These are phyloP conservation scores for Mycena indigotica DNA, from an alignment of 768 basidiomycete species.

Conservation along the genomic window DNA sequence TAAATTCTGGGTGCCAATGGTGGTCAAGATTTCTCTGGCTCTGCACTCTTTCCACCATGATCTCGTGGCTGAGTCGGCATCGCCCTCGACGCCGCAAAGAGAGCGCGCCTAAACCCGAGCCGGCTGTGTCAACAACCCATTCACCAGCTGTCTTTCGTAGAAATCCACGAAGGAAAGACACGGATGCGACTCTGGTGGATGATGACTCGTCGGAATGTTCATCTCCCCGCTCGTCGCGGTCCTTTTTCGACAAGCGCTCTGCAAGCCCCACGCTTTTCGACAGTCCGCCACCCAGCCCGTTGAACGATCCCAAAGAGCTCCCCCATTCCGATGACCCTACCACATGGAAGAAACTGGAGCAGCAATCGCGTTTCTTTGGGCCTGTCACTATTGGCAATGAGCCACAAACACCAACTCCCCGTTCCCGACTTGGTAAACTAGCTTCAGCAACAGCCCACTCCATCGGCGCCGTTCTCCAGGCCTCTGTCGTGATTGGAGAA, in stretches of 20 bases:
- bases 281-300: slow-evolving; percentile 10
- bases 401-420: slow-evolving; percentile 6
- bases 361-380: slow-evolving; percentile 12
- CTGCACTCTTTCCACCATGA: slow-evolving; percentile 10
- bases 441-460: slow-evolving; percentile 17
- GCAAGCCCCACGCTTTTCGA: slow-evolving; percentile 19
- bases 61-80: slow-evolving; percentile 20
- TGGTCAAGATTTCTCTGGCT: not conserved
- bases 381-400: slow-evolving; percentile 17
- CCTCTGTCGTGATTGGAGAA: slow-evolving; percentile 17
- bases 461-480: slow-evolving; percentile 9
- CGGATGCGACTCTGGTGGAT: slow-evolving; percentile 20
- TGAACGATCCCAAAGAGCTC: not conserved
- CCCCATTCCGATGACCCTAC: slow-evolving; percentile 18
- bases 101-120: slow-evolving; percentile 1
- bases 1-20: too few species aligned
- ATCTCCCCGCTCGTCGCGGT: slow-evolving; percentile 12
- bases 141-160: slow-evolving; percentile 3
- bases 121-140: not conserved
- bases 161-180: slow-evolving; percentile 10
- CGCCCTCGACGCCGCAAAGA: slow-evolving; percentile 14
- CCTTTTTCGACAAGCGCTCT: slow-evolving; percentile 19
- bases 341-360: slow-evolving; percentile 16
- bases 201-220: slow-evolving; percentile 6
- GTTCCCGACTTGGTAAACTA: slow-evolving; percentile 17